These are phyloP conservation scores for Dioscorea cayenensis DNA, from an alignment of 116 monocot genomes.

Conservation along the genomic window DNA sequence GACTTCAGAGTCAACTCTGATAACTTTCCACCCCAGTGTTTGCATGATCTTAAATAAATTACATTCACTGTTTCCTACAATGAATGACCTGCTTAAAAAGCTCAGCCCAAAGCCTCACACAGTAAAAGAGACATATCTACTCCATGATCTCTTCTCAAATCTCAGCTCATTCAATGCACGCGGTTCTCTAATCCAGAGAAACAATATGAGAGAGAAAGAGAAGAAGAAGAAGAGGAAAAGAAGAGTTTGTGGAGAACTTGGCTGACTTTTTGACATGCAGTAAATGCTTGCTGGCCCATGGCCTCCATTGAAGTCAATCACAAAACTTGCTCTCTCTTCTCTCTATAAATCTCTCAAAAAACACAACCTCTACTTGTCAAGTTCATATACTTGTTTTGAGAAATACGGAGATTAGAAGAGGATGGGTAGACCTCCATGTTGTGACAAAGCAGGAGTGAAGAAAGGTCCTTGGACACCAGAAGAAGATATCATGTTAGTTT, in stretches of 20 bases:
- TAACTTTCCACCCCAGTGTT: not conserved
- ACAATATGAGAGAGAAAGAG: not conserved
- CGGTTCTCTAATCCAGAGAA: not conserved
- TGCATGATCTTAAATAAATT: not conserved
- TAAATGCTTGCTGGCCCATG: conserved; percentile 1
- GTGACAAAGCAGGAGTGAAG: conserved; percentile 8
- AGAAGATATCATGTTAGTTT: conserved; percentile 5
- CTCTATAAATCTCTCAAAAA: not conserved
- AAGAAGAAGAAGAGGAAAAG: not conserved
- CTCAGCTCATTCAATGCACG: conserved; percentile 3
- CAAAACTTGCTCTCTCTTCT: not conserved
- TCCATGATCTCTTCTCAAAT: not conserved
- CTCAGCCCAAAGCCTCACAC: not conserved
- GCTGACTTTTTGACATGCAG: not conserved
- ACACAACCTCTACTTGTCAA: too few relatives aligned
- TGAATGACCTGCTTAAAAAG: not conserved
- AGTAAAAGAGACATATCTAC: not conserved
- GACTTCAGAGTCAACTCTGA: not conserved
- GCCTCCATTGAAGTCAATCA: not conserved
- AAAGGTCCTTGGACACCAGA: conserved; percentile 13
- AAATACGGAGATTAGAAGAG: not conserved
- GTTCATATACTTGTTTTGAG: not conserved
- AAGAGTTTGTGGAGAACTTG: not conserved
- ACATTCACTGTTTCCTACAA: not conserved
- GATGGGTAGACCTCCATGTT: conserved; percentile 10